Evolutionary conservation across 2,329 filamentous ascomycete genomes (phyloP), one percentile per base, ranked within the genome.

Genomic region (Delphinella strobiligena): DNA sequence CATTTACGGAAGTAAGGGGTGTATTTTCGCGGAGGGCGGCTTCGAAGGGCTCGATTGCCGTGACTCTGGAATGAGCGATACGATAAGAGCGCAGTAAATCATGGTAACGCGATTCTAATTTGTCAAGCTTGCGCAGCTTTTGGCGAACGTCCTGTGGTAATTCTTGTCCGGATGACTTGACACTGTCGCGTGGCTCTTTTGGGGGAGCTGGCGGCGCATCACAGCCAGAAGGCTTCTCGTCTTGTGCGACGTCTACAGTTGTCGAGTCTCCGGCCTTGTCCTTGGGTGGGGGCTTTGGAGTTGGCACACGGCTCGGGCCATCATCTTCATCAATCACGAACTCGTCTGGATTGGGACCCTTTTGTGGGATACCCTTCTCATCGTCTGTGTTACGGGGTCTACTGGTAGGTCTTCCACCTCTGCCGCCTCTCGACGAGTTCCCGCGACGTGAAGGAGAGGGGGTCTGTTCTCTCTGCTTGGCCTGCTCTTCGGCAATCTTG

Each of bases 41-140:
- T 62, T 98, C 91, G 58, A 98, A 98, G 0, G 86, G 82, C 54
- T 96, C 91, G 53, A 96, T 93, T 2, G 82, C 77, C 10, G 82
- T 77, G 31, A 88, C 85, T 37, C 87, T 79, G 42, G 83, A 77
- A 64, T 98, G 89, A 14, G 91, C 91, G 48, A 88, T 80, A 45
- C 87, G 78, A 61, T 98, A 98, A 7, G 89, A 94, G 41, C 86
- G 81, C 36, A 96, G 69, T 1, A 98, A 70, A 54, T 96, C 89
- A 56, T 84, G 78, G 60, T 96, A 96, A 42, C 82, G 85, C 4
- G 77, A 70, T 55, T 95, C 89, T 15, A 96, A 68, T 59, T 87
- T 94, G 42, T 93, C 87, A n/a, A 96, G 68, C 60, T 85, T 89
- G 44, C 82, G 76, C 47, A 96, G 63, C 57, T 80, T 88, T 19